Conservation (phyloP, 495 filamentous ascomycete species). For the Hypoxylon lenormandii region DNA sequence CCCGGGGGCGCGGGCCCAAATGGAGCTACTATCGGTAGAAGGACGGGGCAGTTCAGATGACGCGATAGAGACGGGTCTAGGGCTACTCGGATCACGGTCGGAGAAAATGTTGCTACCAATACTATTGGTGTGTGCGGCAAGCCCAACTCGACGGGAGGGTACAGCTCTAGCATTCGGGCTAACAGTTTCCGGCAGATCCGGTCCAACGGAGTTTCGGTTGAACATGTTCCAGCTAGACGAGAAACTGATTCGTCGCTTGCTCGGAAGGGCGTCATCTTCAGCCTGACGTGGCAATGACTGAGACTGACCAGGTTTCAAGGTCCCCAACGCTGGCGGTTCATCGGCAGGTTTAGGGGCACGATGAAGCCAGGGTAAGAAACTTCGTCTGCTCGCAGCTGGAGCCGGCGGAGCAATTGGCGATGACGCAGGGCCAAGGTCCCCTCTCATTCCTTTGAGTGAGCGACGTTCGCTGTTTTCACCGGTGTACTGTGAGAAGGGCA, state of each 20-base stretch:
- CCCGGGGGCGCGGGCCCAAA: slow-evolving; percentile 58
- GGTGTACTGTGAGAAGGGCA: slow-evolving; percentile 61
- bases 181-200: slow-evolving; percentile 54
- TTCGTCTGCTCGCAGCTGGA: slow-evolving; percentile 53
- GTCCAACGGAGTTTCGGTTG: slow-evolving; percentile 65
- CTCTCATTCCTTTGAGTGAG: slow-evolving; percentile 52
- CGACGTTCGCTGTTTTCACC: slow-evolving; percentile 56
- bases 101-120: slow-evolving; percentile 77
- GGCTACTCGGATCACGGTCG: slow-evolving; percentile 74
- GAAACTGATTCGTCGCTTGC: slow-evolving; percentile 64
- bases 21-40: slow-evolving; percentile 76
- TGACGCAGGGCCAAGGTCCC: slow-evolving; percentile 43
- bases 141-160: slow-evolving; percentile 66
- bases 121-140: slow-evolving; percentile 73
- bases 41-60: slow-evolving; percentile 84
- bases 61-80: slow-evolving; percentile 80
- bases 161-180: slow-evolving; percentile 54
- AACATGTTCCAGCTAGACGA: slow-evolving; percentile 66
- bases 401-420: slow-evolving; percentile 40
- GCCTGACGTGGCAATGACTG: slow-evolving; percentile 77
- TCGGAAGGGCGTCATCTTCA: slow-evolving; percentile 59
- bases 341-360: slow-evolving; percentile 77
- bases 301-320: slow-evolving; percentile 79
- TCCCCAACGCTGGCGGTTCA: slow-evolving; percentile 76
- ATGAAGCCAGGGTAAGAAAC: slow-evolving; percentile 71